A percentile compares a stretch with the other conserved stretches of the same genome.
Conservation (phyloP, 2,329 filamentous ascomycete genomes). For the Aquanectria penicillioides region DNA sequence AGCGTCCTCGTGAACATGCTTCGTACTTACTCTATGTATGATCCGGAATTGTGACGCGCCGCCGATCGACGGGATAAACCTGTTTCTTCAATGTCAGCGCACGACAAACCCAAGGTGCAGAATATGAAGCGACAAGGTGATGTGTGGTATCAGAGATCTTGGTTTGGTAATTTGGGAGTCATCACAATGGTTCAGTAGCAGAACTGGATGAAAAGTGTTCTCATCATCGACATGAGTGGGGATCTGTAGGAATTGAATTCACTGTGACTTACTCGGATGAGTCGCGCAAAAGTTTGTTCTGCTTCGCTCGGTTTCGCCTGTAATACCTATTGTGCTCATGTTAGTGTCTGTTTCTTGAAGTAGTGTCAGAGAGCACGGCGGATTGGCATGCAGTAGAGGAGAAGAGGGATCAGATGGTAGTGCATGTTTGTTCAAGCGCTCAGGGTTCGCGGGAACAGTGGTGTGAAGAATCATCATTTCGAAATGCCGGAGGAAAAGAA, state of each 20-base stretch:
- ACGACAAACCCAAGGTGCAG: too few species aligned
- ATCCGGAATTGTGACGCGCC: too few species aligned
- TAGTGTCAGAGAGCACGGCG: too few species aligned
- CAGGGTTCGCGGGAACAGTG: constrained; percentile 71
- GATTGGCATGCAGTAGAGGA: not conserved
- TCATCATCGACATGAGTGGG: constrained; percentile 66
- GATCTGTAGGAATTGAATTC: not conserved
- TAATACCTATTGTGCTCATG: too few species aligned
- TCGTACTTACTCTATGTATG: constrained; percentile 27
- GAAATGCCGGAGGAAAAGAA: constrained; percentile 21
- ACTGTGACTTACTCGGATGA: constrained; percentile 23
- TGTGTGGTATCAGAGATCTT: constrained; percentile 63
- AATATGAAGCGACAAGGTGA: constrained; percentile 26
- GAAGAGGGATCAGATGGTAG: constrained; percentile 72
- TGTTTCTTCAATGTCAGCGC: too few species aligned
- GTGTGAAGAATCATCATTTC: constrained; percentile 64
- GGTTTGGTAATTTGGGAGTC: constrained; percentile 73
- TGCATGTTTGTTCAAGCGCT: constrained; percentile 77
- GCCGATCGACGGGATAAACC: too few species aligned
- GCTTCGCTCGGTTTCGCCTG: not conserved
- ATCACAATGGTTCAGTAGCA: constrained; percentile 78
- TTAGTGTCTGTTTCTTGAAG: too few species aligned
- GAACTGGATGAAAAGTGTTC: constrained; percentile 73
- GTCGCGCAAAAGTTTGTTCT: not conserved
- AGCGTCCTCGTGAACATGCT: constrained; percentile 3